These are phyloP conservation scores for Aureobasidium zeae DNA, from an alignment of 2,329 filamentous ascomycete genomes.

Conservation along the genomic window DNA sequence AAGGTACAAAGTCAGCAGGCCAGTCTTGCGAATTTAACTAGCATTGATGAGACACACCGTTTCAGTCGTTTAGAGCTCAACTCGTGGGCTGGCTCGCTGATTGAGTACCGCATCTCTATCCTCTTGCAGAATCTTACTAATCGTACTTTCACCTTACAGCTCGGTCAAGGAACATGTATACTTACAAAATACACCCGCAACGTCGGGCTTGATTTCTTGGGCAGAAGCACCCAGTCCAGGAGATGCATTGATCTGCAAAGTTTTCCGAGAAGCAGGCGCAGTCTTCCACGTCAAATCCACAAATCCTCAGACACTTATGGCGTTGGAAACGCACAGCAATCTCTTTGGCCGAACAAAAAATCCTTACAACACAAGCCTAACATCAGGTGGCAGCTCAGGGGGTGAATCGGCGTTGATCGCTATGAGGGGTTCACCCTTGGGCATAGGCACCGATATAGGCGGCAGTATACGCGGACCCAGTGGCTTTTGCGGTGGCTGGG, in stretches of 20 bases:
- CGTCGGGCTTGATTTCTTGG: slow-evolving; percentile 47
- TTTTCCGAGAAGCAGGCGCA: slow-evolving; percentile 37
- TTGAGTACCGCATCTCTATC: no score
- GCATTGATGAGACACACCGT: no score
- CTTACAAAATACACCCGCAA: slow-evolving; percentile 33
- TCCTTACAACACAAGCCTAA: slow-evolving; percentile 40
- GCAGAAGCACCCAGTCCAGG: slow-evolving; percentile 46
- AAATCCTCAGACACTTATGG: slow-evolving; percentile 43
- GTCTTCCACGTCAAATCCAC: slow-evolving; percentile 44
- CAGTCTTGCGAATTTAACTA: no score
- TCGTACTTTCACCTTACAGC: no score
- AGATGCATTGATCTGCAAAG: slow-evolving; percentile 42
- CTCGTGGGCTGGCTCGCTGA: no score
- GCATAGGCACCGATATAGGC: slow-evolving; percentile 48
- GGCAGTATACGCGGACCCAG: slow-evolving; percentile 66
- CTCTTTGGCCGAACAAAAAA: slow-evolving; percentile 43
- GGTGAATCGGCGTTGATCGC: slow-evolving; percentile 46
- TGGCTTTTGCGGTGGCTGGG: slow-evolving; percentile 70
- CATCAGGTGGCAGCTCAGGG: slow-evolving; percentile 43
- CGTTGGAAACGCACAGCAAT: slow-evolving; percentile 40
- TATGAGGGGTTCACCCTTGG: slow-evolving; percentile 41
- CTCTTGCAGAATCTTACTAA: no score
- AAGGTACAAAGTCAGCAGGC: no score
- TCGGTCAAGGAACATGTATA: slow-evolving; percentile 61
- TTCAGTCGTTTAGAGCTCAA: no score